Base-by-base conservation (phyloP, 2,329 filamentous ascomycete genomes). In the Alternaria alternata region DNA sequence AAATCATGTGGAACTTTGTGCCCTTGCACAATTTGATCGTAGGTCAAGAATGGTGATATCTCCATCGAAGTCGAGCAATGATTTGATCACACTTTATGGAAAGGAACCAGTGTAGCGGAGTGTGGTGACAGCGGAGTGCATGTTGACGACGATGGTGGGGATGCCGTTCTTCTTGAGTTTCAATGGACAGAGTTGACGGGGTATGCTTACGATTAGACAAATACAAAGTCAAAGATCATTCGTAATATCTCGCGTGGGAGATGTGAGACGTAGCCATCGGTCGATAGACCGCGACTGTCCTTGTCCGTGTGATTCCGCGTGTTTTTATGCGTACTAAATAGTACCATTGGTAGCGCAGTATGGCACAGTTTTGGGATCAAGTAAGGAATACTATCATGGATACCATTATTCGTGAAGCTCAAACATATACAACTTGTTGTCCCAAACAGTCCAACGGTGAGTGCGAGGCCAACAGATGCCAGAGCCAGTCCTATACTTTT, bases 321-420 rank as follows among this genome's bases (percentile, higher is more conserved):
- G 22, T 24, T 24, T 24, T 20, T 18, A 4, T 41, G 18, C 2
- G 22, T 22, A 42, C 18, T 16, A 14, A 6, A 22, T 22, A 18
- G 9, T 41, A 36, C 32, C 32, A 36, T 12, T 36, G 14, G 32
- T 6, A 36, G 32, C 14, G 1, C 14, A 16, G 14, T 36, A 16
- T 36, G 14, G 14, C 14, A 16, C 14, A 6, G 14, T 36, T 16
- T 14, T 14, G 22, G 8, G 12, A 30, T 12, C 9, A 36, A 36
- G 6, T 14, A 36, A 36, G 3, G 8, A 9, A 11, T 49, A 49
- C 20, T 26, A 20, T 49, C 46, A 49, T 49, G 30, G 46, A 49
- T 49, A 49, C 44, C 55, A 48, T 58, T 58, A 58, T 46, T 58
- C 49, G 49, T 58, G 38, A 41, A 34, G 11, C 44, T 30, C 43